Evolutionary conservation across 495 filamentous ascomycete genomes (phyloP).

Genomic region (Corynascus novoguineensis): DNA sequence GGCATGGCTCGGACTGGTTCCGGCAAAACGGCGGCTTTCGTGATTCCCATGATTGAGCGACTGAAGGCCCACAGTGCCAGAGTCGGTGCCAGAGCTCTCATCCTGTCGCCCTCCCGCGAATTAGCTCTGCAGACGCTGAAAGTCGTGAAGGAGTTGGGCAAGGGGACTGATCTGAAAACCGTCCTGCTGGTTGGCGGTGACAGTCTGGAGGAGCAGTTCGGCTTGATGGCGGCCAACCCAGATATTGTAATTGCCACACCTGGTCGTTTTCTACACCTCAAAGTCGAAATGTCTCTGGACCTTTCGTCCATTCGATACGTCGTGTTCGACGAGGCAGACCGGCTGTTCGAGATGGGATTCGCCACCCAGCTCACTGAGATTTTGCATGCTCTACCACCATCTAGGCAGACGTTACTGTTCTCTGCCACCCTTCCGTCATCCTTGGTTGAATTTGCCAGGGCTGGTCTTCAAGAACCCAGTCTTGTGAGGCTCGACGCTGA

Average conservation of each 20-base stretch:
- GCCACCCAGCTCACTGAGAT: conserved; percentile 90
- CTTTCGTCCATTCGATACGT: conserved; percentile 81
- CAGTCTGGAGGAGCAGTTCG: conserved; percentile 92
- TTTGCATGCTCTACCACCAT: conserved; percentile 74
- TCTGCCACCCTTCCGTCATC: conserved; percentile 91
- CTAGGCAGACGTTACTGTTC: conserved; percentile 86
- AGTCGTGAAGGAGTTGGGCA: conserved; percentile 88
- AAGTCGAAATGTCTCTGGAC: conserved; percentile 90
- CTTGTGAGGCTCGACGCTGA: conserved; percentile 87
- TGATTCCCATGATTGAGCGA: conserved; percentile 95
- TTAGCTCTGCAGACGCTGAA: conserved; percentile 91
- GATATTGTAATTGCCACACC: conserved; percentile 96
- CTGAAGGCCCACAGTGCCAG: conserved; percentile 82
- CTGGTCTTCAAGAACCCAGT: conserved; percentile 83
- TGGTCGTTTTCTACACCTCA: conserved; percentile 88
- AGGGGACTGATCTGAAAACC: conserved; percentile 82
- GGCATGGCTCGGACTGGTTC: conserved; percentile 97
- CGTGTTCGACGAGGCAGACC: conserved; percentile 95
- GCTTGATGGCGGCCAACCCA: conserved; percentile 85
- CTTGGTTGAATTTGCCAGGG: conserved; percentile 90
- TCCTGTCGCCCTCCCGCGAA: conserved; percentile 88
- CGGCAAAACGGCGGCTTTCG: conserved; percentile 95
- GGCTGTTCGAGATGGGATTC: conserved; percentile 98
- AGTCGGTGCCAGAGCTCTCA: conserved; percentile 76
- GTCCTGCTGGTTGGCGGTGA: conserved; percentile 92